Base-by-base conservation (phyloP, 768 basidiomycete genomes). In the Xanthoconium stramineum region DNA sequence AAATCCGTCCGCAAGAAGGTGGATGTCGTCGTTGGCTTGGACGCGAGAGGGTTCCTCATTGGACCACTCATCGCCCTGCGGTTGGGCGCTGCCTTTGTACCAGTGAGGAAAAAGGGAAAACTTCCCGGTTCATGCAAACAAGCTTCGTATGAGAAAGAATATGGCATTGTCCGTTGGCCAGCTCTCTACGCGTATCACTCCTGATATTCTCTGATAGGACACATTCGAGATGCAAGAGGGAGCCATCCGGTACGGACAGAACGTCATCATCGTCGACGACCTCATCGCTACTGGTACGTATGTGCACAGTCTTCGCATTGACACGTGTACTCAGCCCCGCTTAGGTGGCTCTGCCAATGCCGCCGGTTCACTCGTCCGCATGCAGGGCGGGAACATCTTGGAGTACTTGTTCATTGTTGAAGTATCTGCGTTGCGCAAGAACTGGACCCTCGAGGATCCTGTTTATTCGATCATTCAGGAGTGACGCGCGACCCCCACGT, bases 321-420 rank as follows among this genome's bases (percentile, higher is more conserved):
- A 33, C 36, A 19, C 24, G n/a, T 57, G 24, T 32, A 8, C 40
- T 65, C 48, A 65, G 20, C 42, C n/a, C 29, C 6, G 52, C 51
- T 9, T 17, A 92, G 94, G 94, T 58, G 97, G 97, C 10, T 97
- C 94, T 33, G 97, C 97, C 9, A 84, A 82, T 57, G 94, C 95
- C 5, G 94, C 96, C 5, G 94, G 94, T 47, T 83, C 95, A 63
- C 88, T 99, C 35, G 85, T 98, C 53, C 74, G 81, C 30, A 83
- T 88, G 75, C 81, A 83, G 59, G 93, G 94, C 19, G 95, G 89
- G 48, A 87, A 86, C 62, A 88, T 89, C 30, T 71, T 96, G 37
- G 91, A 97, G 72, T 97, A 98, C 75, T 76, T 99, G 61, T 99
- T 99, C 77, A 86, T 98, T 72, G 86, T 97, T 58, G 91, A 94